Evolutionary conservation across 2,329 filamentous ascomycete species (phyloP).

Genomic region (Beauveria scarabaeidicola): DNA sequence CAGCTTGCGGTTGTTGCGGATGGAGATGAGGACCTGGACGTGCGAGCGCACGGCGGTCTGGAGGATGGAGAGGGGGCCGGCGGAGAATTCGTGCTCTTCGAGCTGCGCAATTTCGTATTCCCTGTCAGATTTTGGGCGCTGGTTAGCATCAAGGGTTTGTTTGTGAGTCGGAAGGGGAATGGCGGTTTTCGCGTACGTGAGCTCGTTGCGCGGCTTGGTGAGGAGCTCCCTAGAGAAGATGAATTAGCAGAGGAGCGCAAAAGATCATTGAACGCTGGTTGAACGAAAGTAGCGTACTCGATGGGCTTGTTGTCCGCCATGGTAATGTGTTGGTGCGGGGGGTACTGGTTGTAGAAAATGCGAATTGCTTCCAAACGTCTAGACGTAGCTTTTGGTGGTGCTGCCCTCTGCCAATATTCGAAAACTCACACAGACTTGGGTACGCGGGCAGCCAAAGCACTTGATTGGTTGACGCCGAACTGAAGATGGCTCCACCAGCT

Average conservation of each 20-base stretch:
- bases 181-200: conserved; percentile 61
- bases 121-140: conserved; percentile 34
- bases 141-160: conserved; percentile 4
- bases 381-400: conserved; percentile 7
- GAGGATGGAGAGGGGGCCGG: conserved; percentile 68
- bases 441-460: not conserved
- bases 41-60: conserved; percentile 94
- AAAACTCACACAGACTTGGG: conserved; percentile 9
- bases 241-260: conserved; percentile 20
- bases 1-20: conserved; percentile 96
- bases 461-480: conserved; percentile 2
- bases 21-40: conserved; percentile 92
- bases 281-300: conserved; percentile 43
- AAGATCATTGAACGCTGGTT: not conserved
- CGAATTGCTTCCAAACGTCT: not conserved
- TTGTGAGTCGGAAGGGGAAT: conserved; percentile 13
- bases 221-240: conserved; percentile 63
- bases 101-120: conserved; percentile 83
- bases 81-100: conserved; percentile 48
- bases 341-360: not conserved
- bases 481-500: not conserved
- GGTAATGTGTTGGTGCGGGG: conserved; percentile 11
- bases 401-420: not conserved
- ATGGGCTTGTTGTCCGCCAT: conserved; percentile 62
- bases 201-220: conserved; percentile 78